Conservation (phyloP, 1,139 yeast genomes). For the Hemisphaericaspora xylanilytica region DNA sequence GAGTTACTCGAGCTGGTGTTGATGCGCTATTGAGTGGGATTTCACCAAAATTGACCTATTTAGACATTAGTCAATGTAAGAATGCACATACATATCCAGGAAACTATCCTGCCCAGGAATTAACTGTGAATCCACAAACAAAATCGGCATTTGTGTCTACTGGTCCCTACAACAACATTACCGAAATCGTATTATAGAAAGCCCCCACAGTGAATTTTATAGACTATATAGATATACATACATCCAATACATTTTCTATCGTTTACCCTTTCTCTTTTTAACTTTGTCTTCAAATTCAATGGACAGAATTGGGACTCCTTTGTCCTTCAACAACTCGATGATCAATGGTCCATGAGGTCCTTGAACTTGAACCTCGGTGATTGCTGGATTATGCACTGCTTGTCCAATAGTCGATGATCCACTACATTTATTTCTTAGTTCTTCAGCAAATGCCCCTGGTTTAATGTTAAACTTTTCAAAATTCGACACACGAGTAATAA, state of each 20-base stretch:
- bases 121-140: conserved; percentile 49
- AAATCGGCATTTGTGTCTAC: conserved; percentile 59
- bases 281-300: conserved; percentile 65
- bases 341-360: conserved; percentile 80
- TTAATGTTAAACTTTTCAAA: conserved; percentile 68
- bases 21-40: conserved; percentile 62
- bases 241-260: background rate
- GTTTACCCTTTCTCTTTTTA: conserved; percentile 51
- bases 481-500: conserved; percentile 69
- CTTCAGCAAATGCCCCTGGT: conserved; percentile 63
- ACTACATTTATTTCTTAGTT: conserved; percentile 75
- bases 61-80: conserved; percentile 69
- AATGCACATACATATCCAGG: conserved; percentile 61
- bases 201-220: background rate
- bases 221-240: background rate
- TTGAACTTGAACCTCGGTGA: conserved; percentile 76
- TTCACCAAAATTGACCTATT: conserved; percentile 42
- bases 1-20: conserved; percentile 74
- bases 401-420: conserved; percentile 75
- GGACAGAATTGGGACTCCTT: conserved; percentile 70
- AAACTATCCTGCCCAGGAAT: conserved; percentile 52
- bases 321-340: conserved; percentile 52
- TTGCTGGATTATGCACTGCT: conserved; percentile 49
- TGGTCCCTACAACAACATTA: conserved; percentile 51
- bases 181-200: conserved; percentile 48